phyloP scores from a whole-genome alignment of 768 basidiomycete genomes.

The Rhizopogon sp. region DNA sequence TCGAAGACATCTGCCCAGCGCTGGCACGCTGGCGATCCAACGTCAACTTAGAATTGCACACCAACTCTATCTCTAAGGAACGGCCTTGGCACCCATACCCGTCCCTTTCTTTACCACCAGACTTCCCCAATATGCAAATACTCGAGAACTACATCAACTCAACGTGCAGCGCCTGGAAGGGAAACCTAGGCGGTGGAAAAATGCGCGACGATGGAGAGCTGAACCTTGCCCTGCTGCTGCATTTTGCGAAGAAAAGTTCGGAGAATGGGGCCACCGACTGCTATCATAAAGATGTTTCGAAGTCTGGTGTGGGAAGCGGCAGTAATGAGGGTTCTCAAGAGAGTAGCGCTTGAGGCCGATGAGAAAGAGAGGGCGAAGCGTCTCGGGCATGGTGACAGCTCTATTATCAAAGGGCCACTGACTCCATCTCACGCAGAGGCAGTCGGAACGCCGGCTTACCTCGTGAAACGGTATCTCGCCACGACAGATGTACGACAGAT shows the following conservation, averaged over 20 bases:
- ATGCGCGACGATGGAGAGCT: conserved; percentile 16
- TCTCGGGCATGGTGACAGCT: not conserved
- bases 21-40: conserved; percentile 19
- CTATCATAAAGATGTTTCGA: conserved; percentile 17
- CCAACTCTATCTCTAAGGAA: conserved; percentile 20
- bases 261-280: conserved; percentile 16
- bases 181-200: conserved; percentile 9
- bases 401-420: conserved; percentile 14
- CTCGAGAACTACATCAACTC: conserved; percentile 20
- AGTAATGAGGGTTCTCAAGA: conserved; percentile 15
- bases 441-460: conserved; percentile 15
- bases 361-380: conserved; percentile 13
- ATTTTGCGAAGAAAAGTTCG: conserved; percentile 23
- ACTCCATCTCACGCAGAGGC: conserved; percentile 9
- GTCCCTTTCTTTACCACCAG: conserved; percentile 9
- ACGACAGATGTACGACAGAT: conserved; percentile 1
- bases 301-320: conserved; percentile 17
- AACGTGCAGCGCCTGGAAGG: conserved; percentile 11
- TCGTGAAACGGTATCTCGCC: conserved; percentile 15
- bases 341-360: conserved; percentile 26
- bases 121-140: conserved; percentile 15
- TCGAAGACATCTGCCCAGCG: conserved; percentile 9
- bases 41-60: conserved; percentile 19
- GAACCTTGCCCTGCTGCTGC: conserved; percentile 14
- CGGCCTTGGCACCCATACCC: conserved; percentile 1